A percentile compares a stretch with the other conserved stretches of the same genome.
These are phyloP conservation scores for Neofusicoccum cordaticola DNA, from an alignment of 2,329 filamentous ascomycete genomes.

Conservation along the genomic window DNA sequence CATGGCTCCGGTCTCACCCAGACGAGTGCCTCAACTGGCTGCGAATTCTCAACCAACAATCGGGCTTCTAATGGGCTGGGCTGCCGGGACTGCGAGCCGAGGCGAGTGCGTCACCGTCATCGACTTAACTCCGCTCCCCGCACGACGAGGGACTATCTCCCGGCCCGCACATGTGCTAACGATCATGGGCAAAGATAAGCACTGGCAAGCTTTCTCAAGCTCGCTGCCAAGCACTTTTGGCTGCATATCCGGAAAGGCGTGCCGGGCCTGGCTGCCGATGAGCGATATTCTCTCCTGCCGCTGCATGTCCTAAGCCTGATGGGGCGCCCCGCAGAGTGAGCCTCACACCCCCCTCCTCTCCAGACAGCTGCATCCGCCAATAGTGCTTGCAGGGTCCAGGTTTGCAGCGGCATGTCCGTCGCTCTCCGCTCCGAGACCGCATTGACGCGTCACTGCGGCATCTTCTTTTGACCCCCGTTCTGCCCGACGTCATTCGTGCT, in stretches of 20 bases:
- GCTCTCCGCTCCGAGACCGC: neutral
- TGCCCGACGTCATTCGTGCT: too few relatives aligned
- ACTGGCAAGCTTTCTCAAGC: neutral
- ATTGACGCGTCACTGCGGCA: neutral
- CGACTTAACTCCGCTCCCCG: neutral
- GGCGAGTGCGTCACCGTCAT: neutral
- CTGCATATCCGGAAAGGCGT: neutral
- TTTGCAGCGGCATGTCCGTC: too few relatives aligned
- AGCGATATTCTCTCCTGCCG: neutral
- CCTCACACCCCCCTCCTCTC: neutral
- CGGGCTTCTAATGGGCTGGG: too few relatives aligned
- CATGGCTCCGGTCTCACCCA: too few relatives aligned
- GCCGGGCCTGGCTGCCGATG: neutral
- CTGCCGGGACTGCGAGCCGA: too few relatives aligned
- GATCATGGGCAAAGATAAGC: neutral
- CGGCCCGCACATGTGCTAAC: neutral
- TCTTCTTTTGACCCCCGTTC: too few relatives aligned
- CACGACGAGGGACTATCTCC: too few relatives aligned
- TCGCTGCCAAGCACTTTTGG: neutral
- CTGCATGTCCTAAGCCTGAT: neutral
- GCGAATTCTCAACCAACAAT: too few relatives aligned
- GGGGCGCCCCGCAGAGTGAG: neutral
- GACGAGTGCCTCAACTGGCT: too few relatives aligned
- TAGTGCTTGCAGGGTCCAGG: too few relatives aligned
- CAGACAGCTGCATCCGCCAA: neutral